These are phyloP conservation scores for Teunomyces tritomae DNA, from an alignment of 805 yeast genomes.

Conservation along the genomic window DNA sequence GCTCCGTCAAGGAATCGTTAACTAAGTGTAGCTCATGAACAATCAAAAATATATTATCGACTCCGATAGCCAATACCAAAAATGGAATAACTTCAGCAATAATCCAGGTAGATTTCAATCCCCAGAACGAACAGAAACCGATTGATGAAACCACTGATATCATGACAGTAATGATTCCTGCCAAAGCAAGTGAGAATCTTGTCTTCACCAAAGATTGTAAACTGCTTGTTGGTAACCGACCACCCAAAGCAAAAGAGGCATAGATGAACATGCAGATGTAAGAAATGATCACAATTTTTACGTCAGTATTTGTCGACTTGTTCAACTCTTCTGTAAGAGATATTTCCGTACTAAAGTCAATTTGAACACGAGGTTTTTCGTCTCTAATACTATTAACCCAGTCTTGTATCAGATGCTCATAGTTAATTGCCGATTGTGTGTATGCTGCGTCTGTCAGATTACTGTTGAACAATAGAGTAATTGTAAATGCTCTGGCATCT, in stretches of 20 bases:
- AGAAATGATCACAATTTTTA: constrained; percentile 65
- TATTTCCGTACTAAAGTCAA: constrained; percentile 78
- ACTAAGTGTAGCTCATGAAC: constrained; percentile 72
- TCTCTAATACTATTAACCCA: constrained; percentile 44
- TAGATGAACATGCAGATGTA: constrained; percentile 85
- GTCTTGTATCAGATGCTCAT: constrained; percentile 70
- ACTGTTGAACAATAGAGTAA: constrained; percentile 69
- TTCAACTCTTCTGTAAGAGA: constrained; percentile 84
- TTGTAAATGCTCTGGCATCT: constrained; percentile 67
- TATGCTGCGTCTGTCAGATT: constrained; percentile 39
- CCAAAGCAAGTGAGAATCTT: constrained; percentile 71
- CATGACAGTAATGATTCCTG: constrained; percentile 81
- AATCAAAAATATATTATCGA: constrained; percentile 86
- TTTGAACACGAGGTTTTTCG: constrained; percentile 55
- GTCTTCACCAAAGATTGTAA: constrained; percentile 44
- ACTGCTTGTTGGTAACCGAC: constrained; percentile 45
- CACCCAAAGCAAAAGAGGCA: constrained; percentile 78
- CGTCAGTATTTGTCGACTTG: constrained; percentile 77
- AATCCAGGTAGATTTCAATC: constrained; percentile 81
- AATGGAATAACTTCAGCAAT: constrained; percentile 97
- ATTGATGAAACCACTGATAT: constrained; percentile 80
- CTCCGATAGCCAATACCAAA: constrained; percentile 90
- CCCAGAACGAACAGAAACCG: constrained; percentile 74
- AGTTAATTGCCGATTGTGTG: constrained; percentile 42
- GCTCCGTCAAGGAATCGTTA: constrained; percentile 40